These are phyloP conservation scores for Stylonectria norvegica DNA, from an alignment of 2,329 filamentous ascomycete genomes.

Conservation along the genomic window DNA sequence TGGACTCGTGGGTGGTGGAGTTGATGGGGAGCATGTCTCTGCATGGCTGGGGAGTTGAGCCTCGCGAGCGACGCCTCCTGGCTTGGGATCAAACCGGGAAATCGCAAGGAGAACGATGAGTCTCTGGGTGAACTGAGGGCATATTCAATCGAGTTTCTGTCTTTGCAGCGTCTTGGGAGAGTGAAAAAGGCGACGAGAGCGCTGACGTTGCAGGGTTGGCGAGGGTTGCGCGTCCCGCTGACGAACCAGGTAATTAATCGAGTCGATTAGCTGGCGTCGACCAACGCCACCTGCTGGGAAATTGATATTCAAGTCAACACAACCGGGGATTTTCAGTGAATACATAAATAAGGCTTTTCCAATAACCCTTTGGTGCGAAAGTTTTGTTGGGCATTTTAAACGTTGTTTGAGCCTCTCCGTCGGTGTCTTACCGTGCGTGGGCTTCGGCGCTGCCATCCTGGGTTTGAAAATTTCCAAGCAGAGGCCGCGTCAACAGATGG, in stretches of 20 bases:
- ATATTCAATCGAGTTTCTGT: too few species aligned
- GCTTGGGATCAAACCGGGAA: not conserved
- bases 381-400: too few species aligned
- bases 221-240: conserved; percentile 34
- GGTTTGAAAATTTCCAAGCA: too few species aligned
- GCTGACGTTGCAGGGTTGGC: conserved; percentile 28
- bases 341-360: too few species aligned
- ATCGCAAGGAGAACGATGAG: conserved; percentile 1
- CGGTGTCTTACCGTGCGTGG: too few species aligned
- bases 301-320: not conserved
- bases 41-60: conserved; percentile 18
- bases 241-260: conserved; percentile 23
- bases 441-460: too few species aligned
- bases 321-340: too few species aligned
- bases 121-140: too few species aligned
- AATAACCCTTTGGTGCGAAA: too few species aligned
- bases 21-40: conserved; percentile 27
- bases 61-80: conserved; percentile 4
- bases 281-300: not conserved
- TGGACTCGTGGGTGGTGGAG: conserved; percentile 17
- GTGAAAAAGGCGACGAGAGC: conserved; percentile 8
- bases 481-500: not conserved
- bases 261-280: not conserved
- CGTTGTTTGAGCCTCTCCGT: too few species aligned
- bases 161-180: too few species aligned